Base-by-base conservation (phyloP, 2,329 filamentous ascomycete genomes). In the Neonectria hederae region DNA sequence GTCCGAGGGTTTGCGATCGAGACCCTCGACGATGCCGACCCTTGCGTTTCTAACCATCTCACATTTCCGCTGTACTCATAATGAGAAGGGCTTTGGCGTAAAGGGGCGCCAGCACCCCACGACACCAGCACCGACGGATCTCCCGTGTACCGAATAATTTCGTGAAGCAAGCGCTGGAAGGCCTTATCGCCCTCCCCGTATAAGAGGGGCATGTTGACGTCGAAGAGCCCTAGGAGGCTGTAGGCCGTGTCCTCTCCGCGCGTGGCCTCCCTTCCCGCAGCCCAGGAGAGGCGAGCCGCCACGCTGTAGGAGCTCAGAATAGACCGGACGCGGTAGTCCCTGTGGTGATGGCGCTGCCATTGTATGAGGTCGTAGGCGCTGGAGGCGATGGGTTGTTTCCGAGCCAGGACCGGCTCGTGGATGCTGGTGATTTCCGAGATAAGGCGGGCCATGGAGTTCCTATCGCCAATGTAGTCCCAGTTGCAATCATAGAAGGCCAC, bases 201-300 rank as follows among this genome's bases (percentile, higher is more conserved):
- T 0, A 76, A 42, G 1, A 76, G 58, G 1, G 74, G 68, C 74
- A 77, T 75, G 30, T 75, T 73, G 51, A 76, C 66, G 40, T 67
- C 69, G 49, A 77, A 77, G 0, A 77, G 53, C 5, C 75, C 75
- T 11, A 77, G 43, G 11, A 77, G 53, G 14, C 70, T 74, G 48
- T 77, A 77, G 2, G 75, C 75, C 8, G 68, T 52, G 28, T 77
- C 75, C 19, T 77, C 75, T 0, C 49, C 35, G 5, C 72, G 66
- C 5, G 73, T 72, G 1, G 74, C 75, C 17, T 52, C 53, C 3
- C 75, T 65, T 4, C 65, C 45, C 5, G 74, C 59, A 2, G 75
- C 74, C 75, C 75, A 77, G 2, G 66, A 71, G 55, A 77, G 69
- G 7, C 69, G 68, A 4, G 59, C 48, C 9, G 67, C 67, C 1